Conservation (phyloP, 2,329 filamentous ascomycete species). For the Albifimbria verrucaria region DNA sequence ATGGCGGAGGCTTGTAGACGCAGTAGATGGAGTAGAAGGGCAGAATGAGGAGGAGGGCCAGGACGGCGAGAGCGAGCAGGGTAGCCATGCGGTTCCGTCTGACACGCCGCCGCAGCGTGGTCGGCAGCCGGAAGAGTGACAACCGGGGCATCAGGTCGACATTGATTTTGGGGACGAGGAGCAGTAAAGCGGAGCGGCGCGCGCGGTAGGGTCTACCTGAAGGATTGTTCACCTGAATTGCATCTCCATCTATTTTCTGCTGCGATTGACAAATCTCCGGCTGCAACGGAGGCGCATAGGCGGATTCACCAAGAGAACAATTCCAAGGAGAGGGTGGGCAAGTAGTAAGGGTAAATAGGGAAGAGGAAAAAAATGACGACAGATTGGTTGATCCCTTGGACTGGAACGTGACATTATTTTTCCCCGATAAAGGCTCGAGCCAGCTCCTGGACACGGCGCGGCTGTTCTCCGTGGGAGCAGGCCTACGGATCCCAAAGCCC, state of each 20-base stretch:
- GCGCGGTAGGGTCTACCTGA: not conserved
- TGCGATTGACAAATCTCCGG: not conserved
- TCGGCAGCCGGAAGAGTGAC: constrained; percentile 52
- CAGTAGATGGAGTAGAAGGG: constrained; percentile 55
- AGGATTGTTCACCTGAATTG: not conserved
- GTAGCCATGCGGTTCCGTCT: constrained; percentile 58
- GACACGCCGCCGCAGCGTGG: constrained; percentile 54
- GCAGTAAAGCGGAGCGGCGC: not conserved
- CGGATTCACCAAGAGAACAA: not conserved
- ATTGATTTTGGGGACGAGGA: constrained; percentile 2
- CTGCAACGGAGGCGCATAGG: not conserved
- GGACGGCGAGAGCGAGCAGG: constrained; percentile 37
- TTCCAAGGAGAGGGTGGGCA: not conserved
- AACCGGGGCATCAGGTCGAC: constrained; percentile 34
- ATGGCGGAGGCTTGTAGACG: constrained; percentile 77
- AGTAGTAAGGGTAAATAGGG: not conserved
- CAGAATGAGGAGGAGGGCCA: constrained; percentile 31
- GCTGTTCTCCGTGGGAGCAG: too few relatives aligned
- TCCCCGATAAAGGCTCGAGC: too few relatives aligned
- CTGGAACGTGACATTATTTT: too few relatives aligned
- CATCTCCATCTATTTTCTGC: not conserved
- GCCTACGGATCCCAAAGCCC: too few relatives aligned
- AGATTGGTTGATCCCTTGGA: too few relatives aligned
- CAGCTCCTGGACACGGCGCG: too few relatives aligned
- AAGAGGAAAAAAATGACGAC: not conserved